Evolutionary conservation across 177 flowering plant genomes (phyloP).

Genomic region (Vitis hybrid): DNA sequence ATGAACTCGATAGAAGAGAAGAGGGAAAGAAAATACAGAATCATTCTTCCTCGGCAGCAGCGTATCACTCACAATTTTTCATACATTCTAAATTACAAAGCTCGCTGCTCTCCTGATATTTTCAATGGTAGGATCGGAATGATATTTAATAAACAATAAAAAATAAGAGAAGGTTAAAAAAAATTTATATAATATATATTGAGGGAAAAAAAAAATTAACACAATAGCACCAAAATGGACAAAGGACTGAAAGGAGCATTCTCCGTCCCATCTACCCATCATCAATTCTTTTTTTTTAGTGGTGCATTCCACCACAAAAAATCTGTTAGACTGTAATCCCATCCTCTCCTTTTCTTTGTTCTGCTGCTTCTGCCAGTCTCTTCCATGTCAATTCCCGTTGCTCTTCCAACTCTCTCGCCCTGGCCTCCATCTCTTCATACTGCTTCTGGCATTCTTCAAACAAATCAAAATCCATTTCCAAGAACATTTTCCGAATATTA

Average conservation of each 20-base stretch:
- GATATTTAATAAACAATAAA: conserved; percentile 9
- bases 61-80: conserved; percentile 20
- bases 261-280: conserved; percentile 8
- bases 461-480: conserved; percentile 71
- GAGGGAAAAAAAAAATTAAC: conserved; percentile 2
- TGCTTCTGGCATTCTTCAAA: conserved; percentile 61
- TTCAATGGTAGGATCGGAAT: conserved; percentile 9
- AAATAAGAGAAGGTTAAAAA: conserved; percentile 1
- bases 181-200: neutral
- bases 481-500: conserved; percentile 65
- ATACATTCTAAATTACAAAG: conserved; percentile 27
- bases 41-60: conserved; percentile 30
- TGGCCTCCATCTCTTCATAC: conserved; percentile 41
- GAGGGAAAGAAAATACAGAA: conserved; percentile 10
- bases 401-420: conserved; percentile 44
- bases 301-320: neutral
- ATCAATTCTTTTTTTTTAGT: neutral
- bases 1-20: neutral
- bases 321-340: conserved; percentile 33
- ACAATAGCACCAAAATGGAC: conserved; percentile 21
- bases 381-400: conserved; percentile 57
- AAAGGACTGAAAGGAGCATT: neutral
- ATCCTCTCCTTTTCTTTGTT: conserved; percentile 35
- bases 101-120: conserved; percentile 13
- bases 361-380: conserved; percentile 57